Percentiles rank a stretch among this genome's conserved stretches.
Conservation (phyloP, 805 yeast species). For the Pichia heedii region DNA sequence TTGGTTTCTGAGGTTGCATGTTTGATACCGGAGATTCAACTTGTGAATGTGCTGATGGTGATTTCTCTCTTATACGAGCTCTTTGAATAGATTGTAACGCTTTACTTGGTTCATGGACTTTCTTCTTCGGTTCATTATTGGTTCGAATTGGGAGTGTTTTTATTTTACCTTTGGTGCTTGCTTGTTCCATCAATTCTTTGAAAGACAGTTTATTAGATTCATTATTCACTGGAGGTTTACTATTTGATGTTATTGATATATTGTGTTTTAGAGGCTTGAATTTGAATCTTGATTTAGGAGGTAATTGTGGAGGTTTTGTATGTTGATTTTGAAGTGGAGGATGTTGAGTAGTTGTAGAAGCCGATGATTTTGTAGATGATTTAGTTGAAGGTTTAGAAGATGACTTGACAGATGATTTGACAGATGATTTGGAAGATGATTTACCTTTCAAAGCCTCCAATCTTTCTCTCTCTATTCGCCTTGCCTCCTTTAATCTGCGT, state of each 20-base stretch:
- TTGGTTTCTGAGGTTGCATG: not conserved
- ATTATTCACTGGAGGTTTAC: constrained; percentile 6
- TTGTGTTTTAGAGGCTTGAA: not conserved
- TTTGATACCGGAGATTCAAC: not conserved
- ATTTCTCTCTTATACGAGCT: constrained; percentile 7
- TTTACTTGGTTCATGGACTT: constrained; percentile 7
- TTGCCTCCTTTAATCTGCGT: constrained; percentile 54
- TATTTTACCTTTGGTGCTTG: constrained; percentile 46
- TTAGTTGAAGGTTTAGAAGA: not conserved
- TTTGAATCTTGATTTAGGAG: constrained; percentile 6
- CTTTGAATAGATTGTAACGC: constrained; percentile 11
- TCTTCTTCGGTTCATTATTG: not conserved
- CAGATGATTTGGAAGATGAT: not conserved
- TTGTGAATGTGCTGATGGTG: not conserved
- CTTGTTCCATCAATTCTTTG: constrained; percentile 61
- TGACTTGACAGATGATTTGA: not conserved
- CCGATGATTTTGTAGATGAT: not conserved
- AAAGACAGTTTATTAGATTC: constrained; percentile 44
- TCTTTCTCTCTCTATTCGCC: constrained; percentile 46
- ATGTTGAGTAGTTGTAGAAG: too few relatives aligned
- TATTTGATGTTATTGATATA: not conserved
- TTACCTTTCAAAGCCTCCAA: constrained; percentile 26
- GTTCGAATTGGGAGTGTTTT: constrained; percentile 33
- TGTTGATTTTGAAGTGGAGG: not conserved
- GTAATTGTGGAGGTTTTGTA: not conserved